Evolutionary conservation across 306 rosid genomes (phyloP).

Genomic region (Corylus avellana): DNA sequence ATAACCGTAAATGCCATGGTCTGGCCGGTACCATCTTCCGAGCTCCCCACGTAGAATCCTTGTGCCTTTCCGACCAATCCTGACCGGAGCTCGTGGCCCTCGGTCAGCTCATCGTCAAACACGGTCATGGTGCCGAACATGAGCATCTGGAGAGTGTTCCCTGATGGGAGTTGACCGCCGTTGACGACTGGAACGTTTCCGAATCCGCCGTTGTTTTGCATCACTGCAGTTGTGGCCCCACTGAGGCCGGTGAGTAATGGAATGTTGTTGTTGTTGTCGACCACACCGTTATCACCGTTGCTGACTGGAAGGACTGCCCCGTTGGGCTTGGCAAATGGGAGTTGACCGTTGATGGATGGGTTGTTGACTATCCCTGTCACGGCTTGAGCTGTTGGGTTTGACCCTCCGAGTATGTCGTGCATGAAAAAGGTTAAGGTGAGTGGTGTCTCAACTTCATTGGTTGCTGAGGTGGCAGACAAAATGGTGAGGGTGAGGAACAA

Average conservation of each 20-base stretch:
- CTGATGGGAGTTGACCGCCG: conserved; percentile 16
- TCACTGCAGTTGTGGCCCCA: conserved; percentile 2
- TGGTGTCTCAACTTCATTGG: neutral
- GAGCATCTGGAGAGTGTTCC: neutral
- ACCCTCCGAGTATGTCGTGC: conserved; percentile 23
- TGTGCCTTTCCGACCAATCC: conserved; percentile 19
- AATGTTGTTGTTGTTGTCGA: conserved; percentile 18
- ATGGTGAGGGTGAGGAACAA: conserved; percentile 7
- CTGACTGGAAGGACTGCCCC: conserved; percentile 10
- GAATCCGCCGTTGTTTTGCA: conserved; percentile 14
- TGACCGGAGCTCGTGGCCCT: conserved; percentile 17
- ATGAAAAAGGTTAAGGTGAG: conserved; percentile 14
- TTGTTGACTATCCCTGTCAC: conserved; percentile 16
- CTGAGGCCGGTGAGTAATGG: conserved; percentile 26
- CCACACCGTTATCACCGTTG: conserved; percentile 10
- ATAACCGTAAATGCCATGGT: conserved; percentile 19
- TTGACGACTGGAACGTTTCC: neutral
- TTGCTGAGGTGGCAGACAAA: conserved; percentile 2
- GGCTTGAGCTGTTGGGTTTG: conserved; percentile 9
- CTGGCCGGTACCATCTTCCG: conserved; percentile 20
- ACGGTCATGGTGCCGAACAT: conserved; percentile 21
- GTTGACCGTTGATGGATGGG: conserved; percentile 12
- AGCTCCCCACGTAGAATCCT: conserved; percentile 24
- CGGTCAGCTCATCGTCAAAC: conserved; percentile 19
- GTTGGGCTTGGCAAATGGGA: conserved; percentile 22